phyloP scores from a whole-genome alignment of 371 early-diverging fungal species.

The Mortierella sp. region DNA sequence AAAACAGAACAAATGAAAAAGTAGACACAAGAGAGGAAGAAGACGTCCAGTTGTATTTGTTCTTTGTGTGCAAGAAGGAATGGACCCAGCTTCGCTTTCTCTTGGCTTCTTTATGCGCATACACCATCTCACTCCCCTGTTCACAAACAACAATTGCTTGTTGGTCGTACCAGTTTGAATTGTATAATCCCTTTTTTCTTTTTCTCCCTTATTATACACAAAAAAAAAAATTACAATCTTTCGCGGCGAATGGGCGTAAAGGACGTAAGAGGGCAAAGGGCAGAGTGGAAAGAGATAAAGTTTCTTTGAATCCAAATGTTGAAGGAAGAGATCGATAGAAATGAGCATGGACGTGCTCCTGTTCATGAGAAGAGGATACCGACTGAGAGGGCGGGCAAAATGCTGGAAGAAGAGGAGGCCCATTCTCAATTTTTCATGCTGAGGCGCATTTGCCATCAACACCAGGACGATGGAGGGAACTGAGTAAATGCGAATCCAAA shows the following conservation, averaged over 20 bases:
- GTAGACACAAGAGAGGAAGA: too few species aligned
- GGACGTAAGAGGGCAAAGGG: background rate
- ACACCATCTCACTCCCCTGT: background rate
- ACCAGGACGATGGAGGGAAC: background rate
- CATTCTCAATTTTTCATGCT: background rate
- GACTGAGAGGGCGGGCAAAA: background rate
- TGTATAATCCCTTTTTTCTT: background rate
- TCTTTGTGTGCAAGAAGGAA: background rate
- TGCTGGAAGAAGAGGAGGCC: background rate
- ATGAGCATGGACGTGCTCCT: background rate
- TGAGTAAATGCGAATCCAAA: too few species aligned
- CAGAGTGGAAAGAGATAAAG: background rate
- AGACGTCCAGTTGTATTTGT: too few species aligned
- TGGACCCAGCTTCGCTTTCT: background rate
- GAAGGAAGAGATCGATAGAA: background rate
- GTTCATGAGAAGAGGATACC: background rate
- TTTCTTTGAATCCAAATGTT: background rate
- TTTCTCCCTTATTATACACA: background rate
- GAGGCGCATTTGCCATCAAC: background rate
- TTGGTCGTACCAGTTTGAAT: background rate
- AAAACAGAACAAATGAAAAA: background rate
- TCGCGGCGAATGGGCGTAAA: background rate
- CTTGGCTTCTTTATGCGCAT: background rate
- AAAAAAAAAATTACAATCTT: background rate
- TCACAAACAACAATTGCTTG: background rate